phyloP scores from a whole-genome alignment of 306 rosid species.

The Castanospermum australe region DNA sequence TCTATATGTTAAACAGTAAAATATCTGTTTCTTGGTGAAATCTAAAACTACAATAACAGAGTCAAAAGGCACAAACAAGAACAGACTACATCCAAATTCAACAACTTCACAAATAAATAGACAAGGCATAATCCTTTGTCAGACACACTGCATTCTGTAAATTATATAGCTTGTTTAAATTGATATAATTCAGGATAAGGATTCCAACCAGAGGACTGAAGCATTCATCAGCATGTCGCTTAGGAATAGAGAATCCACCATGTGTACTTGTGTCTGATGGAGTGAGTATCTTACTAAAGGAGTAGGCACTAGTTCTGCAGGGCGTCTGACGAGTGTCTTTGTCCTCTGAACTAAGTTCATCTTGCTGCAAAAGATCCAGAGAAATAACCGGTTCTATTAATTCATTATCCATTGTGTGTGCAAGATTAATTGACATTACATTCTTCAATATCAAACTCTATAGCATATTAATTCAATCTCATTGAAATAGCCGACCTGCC shows the following conservation, averaged over 20 bases:
- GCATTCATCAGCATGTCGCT: slow-evolving; percentile 53
- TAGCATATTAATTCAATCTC: not conserved
- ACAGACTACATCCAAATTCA: not conserved
- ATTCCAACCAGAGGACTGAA: slow-evolving; percentile 66
- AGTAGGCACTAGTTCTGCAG: not conserved
- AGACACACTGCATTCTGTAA: not conserved
- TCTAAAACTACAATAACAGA: not conserved
- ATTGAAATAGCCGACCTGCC: not conserved
- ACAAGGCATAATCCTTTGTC: not conserved
- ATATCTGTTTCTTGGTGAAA: slow-evolving; percentile 2
- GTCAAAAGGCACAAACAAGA: not conserved
- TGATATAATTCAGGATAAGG: slow-evolving; percentile 11
- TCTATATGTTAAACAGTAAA: not conserved
- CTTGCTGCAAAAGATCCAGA: slow-evolving; percentile 39
- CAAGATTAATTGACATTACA: not conserved
- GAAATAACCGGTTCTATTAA: not conserved
- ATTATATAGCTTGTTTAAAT: not conserved
- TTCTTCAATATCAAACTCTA: slow-evolving; percentile 3
- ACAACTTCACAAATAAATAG: not conserved
- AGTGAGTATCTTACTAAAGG: slow-evolving; percentile 57
- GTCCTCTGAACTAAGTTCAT: slow-evolving; percentile 20
- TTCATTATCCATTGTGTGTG: not conserved
- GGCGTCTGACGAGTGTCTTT: slow-evolving; percentile 16
- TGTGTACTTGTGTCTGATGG: slow-evolving; percentile 72
- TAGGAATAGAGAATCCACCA: slow-evolving; percentile 77